Percentiles rank a stretch among this genome's conserved stretches.
Conservation (phyloP, 108 stramenopile species). For the Discostella stelligeroides region DNA sequence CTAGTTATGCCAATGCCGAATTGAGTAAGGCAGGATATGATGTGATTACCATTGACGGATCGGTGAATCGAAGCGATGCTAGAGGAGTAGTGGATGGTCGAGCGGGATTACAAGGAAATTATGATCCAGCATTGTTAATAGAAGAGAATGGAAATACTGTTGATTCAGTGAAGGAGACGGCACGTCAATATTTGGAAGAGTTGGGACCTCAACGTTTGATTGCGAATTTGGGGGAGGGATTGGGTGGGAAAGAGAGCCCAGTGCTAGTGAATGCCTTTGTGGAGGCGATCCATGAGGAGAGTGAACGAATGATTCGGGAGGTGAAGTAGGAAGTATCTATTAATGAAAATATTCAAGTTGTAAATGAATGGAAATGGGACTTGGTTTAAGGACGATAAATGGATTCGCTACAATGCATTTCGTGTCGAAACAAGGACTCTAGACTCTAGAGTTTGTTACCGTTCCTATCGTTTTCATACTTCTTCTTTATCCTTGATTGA, state of each 20-base stretch:
- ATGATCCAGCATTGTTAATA: constrained; percentile 85
- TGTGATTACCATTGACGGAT: constrained; percentile 93
- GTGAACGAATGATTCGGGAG: constrained; percentile 70
- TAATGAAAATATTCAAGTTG: no score
- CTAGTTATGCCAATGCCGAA: constrained; percentile 73
- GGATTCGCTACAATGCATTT: no score
- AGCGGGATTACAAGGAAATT: constrained; percentile 88
- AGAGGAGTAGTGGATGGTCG: constrained; percentile 59
- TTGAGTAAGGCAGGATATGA: constrained; percentile 80
- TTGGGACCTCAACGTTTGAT: constrained; percentile 90
- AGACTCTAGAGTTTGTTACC: no score
- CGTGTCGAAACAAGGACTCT: no score
- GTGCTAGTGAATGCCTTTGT: constrained; percentile 86
- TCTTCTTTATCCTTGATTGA: no score
- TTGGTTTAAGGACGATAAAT: no score
- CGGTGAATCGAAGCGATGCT: constrained; percentile 70
- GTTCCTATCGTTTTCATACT: no score
- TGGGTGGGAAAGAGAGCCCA: constrained; percentile 93
- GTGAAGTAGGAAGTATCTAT: constrained; percentile 6
- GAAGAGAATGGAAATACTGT: constrained; percentile 62
- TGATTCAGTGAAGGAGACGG: constrained; percentile 75
- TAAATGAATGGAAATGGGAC: no score
- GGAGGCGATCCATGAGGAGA: constrained; percentile 87
- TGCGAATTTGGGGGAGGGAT: constrained; percentile 95
- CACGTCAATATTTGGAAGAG: constrained; percentile 72